Percentiles rank a stretch among this genome's conserved stretches.
These are phyloP conservation scores for Penicillium canariense DNA, from an alignment of 495 filamentous ascomycete genomes.

Conservation along the genomic window DNA sequence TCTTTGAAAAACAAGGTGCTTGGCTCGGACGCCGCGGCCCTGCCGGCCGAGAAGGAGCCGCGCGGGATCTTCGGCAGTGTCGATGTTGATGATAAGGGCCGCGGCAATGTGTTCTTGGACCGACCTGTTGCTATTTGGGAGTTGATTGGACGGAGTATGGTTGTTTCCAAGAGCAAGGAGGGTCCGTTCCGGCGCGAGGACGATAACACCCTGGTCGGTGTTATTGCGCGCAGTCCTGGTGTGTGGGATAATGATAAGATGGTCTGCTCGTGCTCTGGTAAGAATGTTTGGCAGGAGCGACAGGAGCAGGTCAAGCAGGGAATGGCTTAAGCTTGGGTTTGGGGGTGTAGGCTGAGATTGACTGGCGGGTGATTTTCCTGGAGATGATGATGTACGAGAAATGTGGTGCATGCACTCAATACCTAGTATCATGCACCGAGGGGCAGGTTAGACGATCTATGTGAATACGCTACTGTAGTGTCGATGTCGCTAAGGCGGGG, in stretches of 20 bases:
- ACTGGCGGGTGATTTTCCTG: background rate
- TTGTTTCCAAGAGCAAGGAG: conserved; percentile 59
- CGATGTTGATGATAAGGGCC: conserved; percentile 59
- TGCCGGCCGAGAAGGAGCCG: conserved; percentile 36
- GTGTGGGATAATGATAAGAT: conserved; percentile 99
- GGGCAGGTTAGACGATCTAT: background rate
- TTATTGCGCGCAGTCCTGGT: conserved; percentile 90
- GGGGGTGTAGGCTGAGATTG: background rate
- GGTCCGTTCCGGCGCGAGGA: conserved; percentile 63
- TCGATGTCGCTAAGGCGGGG: background rate
- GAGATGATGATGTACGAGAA: background rate
- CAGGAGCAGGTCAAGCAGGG: conserved; percentile 83
- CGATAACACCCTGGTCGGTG: conserved; percentile 80
- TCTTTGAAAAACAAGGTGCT: conserved; percentile 48
- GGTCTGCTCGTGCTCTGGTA: conserved; percentile 90
- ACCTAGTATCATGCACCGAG: conserved; percentile 6
- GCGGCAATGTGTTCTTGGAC: conserved; percentile 75
- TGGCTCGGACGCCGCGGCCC: conserved; percentile 32
- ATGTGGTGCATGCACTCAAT: conserved; percentile 8
- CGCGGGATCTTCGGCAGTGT: conserved; percentile 74
- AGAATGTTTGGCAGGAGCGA: conserved; percentile 97
- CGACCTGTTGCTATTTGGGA: conserved; percentile 87
- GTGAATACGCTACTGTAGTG: background rate
- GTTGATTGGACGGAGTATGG: conserved; percentile 87
- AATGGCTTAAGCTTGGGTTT: conserved; percentile 57